phyloP scores from a whole-genome alignment of 768 basidiomycete genomes.

The Tylopilus sp. region DNA sequence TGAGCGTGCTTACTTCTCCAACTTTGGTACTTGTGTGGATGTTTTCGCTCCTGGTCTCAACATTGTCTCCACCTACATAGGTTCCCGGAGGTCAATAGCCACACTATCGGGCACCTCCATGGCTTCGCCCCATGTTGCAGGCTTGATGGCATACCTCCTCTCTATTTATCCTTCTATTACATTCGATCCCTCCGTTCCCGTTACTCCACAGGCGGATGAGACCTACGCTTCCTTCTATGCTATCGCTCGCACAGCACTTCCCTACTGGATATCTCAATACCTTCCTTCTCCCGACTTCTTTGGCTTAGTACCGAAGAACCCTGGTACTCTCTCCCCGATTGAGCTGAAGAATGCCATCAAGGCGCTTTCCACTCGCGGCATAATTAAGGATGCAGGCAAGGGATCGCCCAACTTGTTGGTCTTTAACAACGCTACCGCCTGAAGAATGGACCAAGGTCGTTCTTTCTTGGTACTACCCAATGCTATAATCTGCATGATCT shows the following conservation, averaged over 20 bases:
- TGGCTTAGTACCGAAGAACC: conserved; percentile 39
- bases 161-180: conserved; percentile 73
- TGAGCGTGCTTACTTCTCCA: conserved; percentile 89
- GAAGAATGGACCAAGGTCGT: background rate
- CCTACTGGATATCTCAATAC: conserved; percentile 54
- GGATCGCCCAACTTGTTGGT: conserved; percentile 69
- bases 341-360: conserved; percentile 78
- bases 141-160: conserved; percentile 87
- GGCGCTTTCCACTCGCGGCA: conserved; percentile 49
- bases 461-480: background rate
- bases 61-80: conserved; percentile 86
- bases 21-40: conserved; percentile 87
- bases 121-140: conserved; percentile 92
- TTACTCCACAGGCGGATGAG: conserved; percentile 36
- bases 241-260: conserved; percentile 52
- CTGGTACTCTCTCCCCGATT: conserved; percentile 51
- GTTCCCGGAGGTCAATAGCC: conserved; percentile 53
- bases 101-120: conserved; percentile 91
- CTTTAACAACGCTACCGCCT: conserved; percentile 72
- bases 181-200: conserved; percentile 52
- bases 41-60: conserved; percentile 90
- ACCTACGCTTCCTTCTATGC: conserved; percentile 49
- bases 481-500: conserved; percentile 1
- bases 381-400: conserved; percentile 45
- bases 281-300: conserved; percentile 53